Evolutionary conservation across 495 filamentous ascomycete species (phyloP), one percentile per base, ranked within the genome.

Genomic region (Symbiotaphrina buchneri): DNA sequence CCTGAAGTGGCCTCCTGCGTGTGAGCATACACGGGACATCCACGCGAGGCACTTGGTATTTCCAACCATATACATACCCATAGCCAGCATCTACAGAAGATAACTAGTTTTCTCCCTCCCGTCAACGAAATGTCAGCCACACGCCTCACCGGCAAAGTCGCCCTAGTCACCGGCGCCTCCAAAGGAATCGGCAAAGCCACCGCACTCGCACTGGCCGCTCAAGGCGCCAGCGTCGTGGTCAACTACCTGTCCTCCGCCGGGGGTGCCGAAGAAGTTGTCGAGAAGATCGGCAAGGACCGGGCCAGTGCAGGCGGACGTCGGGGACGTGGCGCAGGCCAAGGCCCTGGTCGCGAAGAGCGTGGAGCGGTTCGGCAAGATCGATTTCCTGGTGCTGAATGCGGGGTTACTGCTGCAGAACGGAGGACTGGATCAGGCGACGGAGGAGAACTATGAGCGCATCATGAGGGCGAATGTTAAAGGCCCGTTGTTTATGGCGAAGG

Each of bases 381-480:
- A 82, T 47, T 56, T 75, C 24, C 38, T 80, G 0, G 54, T 80
- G 15, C 47, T 65, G 4, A 74, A 71, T 35, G 72, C 72, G 0
- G 73, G 57, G 0, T 36, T 63, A 1, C 42, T 72, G 41, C 47
- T 47, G 7, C 56, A 66, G 47, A 59, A 45, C 23, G n/a, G n/a
- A n/a, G 55, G 59, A 37, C 51, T 81, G 16, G 58, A 61, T n/a
- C 39, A 47, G 18, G 63, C 60, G 7, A 74, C 55, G 3, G 69
- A 74, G 36, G 55, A 44, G 11, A 57, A 62, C 32, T 83, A 66
- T 35, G 73, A 75, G 36, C 39, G 32, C 6, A 52, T 48, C 3
- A 63, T 66, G 35, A 40, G 40, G 11, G 24, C 73, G 21, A 77
- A 77, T 45, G 71, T 77, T 33, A 77, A 74, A 40, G 73, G 71